phyloP scores from a whole-genome alignment of 164 flowering plant species.

The Paratinospora sagittata region DNA sequence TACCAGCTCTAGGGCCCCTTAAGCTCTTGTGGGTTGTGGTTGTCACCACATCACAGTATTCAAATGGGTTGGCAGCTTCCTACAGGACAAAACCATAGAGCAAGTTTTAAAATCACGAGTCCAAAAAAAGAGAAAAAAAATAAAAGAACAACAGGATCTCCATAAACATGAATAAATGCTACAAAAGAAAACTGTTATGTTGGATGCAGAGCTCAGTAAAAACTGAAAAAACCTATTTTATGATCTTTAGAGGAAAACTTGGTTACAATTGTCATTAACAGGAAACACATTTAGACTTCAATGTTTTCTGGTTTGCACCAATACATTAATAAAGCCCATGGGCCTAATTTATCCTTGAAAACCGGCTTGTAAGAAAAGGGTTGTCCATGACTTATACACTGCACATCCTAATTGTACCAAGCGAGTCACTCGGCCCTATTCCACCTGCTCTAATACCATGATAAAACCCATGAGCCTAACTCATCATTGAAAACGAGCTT shows the following conservation, averaged over 20 bases:
- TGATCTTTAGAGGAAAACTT: not conserved
- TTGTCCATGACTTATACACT: no score
- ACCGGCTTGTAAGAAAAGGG: no score
- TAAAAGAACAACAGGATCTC: not conserved
- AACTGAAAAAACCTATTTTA: not conserved
- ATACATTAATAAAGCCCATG: not conserved
- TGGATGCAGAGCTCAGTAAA: not conserved
- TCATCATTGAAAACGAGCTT: no score
- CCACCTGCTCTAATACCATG: no score
- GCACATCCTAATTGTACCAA: no score
- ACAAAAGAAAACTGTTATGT: not conserved
- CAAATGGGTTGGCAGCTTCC: slow-evolving; percentile 98
- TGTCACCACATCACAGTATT: slow-evolving; percentile 92
- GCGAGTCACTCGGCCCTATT: no score
- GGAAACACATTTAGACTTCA: not conserved
- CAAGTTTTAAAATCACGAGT: not conserved
- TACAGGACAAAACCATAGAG: slow-evolving; percentile 21
- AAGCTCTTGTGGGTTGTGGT: slow-evolving; percentile 98
- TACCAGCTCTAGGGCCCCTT: slow-evolving; percentile 98
- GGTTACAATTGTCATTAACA: not conserved
- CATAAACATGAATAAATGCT: not conserved
- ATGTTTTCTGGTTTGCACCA: not conserved
- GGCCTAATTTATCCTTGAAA: no score
- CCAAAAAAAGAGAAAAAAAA: not conserved
- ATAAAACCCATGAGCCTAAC: no score